Evolutionary conservation across 768 basidiomycete species (phyloP), one percentile per base, ranked within the genome.

Genomic region (Porphyrellus cyaneotinctus): DNA sequence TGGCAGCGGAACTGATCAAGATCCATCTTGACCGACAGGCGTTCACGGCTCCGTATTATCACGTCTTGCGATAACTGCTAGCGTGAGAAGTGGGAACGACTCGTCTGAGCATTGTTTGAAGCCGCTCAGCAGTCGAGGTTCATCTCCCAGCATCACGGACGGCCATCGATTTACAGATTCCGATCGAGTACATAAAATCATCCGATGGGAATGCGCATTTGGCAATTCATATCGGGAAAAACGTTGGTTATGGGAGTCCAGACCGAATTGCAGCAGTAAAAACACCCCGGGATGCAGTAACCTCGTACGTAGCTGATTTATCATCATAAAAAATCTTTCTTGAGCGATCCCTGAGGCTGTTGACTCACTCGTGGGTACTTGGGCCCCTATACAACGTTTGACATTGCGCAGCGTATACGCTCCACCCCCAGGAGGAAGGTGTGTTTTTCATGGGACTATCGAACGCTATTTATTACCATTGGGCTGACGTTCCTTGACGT

Each of bases 311-410:
- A 61, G 51, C 62, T 58, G 44, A 63, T 58, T 54, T 49, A 28
- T 64, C 47, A 30, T 52, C 38, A 53, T 49, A 47, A 61, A 53
- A 65, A 46, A 52, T 22, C 9, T 56, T 51, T 52, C 58, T 61
- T 67, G 50, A 64, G 59, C 38, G 37, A 56, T 43, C 53, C 56
- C 51, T 54, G 56, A 41, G 23, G 58, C n/a, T 61, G 36, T 50
- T 52, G 45, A 64, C 63, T 64, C 61, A 64, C 58, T 64, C 55
- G 47, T 46, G 53, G 49, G 51, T 17, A 28, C 37, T 47, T 47
- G 37, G 26, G 33, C 53, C 53, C 53, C 43, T 20, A 30, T 39
- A 20, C 35, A 33, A 39, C 30, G 23, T 36, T 42, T 28, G 52
- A 24, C 31, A 15, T 33, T 41, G 45, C 26, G n/a, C 42, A 28